phyloP scores from a whole-genome alignment of 225 moss, liverwort and hornwort genomes.

The Pseudisothecium myosuroides region DNA sequence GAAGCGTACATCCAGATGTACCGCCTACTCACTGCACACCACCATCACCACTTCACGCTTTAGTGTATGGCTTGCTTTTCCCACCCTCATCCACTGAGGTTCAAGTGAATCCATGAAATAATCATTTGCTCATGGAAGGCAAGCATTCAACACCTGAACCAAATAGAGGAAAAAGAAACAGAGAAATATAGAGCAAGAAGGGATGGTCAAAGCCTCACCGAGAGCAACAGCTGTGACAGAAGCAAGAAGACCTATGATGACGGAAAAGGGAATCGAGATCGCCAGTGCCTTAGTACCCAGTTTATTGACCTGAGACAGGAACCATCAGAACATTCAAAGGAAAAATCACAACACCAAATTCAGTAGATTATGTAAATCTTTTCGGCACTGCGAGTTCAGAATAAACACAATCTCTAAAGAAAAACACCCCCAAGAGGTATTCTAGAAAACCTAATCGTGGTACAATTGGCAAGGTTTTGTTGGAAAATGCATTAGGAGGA shows the following conservation, averaged over 20 bases:
- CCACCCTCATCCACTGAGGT: not conserved
- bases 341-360: not conserved
- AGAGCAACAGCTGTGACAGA: conserved; percentile 31
- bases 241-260: conserved; percentile 41
- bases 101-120: not conserved
- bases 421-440: not conserved
- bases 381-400: not conserved
- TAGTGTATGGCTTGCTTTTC: not conserved
- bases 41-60: not conserved
- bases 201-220: conserved; percentile 3
- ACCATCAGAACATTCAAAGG: not conserved
- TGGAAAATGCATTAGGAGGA: not conserved
- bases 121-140: not conserved
- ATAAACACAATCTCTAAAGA: not conserved
- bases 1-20: conserved; percentile 40
- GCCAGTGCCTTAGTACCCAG: conserved; percentile 26
- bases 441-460: not conserved
- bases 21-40: conserved; percentile 28
- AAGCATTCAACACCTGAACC: not conserved
- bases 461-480: not conserved
- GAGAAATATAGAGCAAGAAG: not conserved
- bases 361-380: not conserved
- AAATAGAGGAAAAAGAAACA: not conserved
- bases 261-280: conserved; percentile 41
- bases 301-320: conserved; percentile 16